Conservation (phyloP, 148 eudicot species). For the Camellia granthamiana region DNA sequence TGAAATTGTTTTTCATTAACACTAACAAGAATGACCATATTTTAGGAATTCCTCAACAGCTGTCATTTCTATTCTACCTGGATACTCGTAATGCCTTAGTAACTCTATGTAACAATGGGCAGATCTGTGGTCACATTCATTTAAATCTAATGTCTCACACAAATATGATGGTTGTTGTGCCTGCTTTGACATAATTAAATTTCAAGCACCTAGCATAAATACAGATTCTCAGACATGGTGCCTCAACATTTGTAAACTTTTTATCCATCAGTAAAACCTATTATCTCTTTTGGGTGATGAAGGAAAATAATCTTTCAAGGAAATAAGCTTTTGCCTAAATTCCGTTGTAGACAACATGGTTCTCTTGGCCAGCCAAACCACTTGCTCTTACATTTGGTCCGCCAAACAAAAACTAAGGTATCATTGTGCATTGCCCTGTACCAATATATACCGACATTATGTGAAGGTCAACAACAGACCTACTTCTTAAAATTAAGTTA, state of each 20-base stretch:
- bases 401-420: neutral
- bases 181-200: slow-evolving; percentile 3
- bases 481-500: neutral
- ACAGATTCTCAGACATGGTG: neutral
- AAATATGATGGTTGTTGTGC: neutral
- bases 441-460: neutral
- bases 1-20: too few species aligned
- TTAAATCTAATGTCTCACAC: neutral
- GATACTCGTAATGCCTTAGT: neutral
- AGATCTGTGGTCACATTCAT: neutral
- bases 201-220: neutral
- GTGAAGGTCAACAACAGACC: neutral
- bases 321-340: neutral
- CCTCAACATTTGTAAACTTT: neutral
- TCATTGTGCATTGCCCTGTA: neutral
- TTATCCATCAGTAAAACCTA: neutral
- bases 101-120: neutral
- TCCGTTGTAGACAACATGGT: neutral
- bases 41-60: neutral
- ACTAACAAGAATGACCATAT: neutral
- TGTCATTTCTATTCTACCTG: slow-evolving; percentile 2
- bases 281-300: neutral
- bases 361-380: neutral
- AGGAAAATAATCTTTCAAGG: neutral
- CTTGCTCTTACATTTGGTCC: neutral